Evolutionary conservation across 768 basidiomycete genomes (phyloP).

Genomic region (Rhizopogon sp.): DNA sequence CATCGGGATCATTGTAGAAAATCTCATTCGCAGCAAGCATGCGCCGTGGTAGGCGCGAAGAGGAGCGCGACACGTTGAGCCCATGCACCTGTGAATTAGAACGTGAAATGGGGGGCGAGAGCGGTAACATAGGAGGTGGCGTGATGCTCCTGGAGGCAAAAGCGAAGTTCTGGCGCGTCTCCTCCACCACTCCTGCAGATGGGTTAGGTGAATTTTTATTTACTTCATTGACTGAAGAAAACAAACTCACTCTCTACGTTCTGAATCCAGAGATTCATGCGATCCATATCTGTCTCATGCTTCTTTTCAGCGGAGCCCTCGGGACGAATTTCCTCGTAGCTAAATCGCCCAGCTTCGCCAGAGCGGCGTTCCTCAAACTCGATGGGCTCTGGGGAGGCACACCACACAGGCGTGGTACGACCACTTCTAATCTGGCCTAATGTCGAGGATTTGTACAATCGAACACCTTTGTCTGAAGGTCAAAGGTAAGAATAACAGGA

Average conservation of each 20-base stretch:
- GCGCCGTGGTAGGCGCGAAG: conserved; percentile 57
- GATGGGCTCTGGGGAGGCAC: conserved; percentile 22
- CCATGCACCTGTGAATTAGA: conserved; percentile 34
- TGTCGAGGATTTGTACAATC: conserved; percentile 61
- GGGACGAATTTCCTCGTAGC: conserved; percentile 29
- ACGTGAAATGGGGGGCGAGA: conserved; percentile 47
- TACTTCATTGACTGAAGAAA: neutral
- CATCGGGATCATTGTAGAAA: conserved; percentile 32
- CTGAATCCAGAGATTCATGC: conserved; percentile 79
- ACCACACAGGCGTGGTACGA: conserved; percentile 25
- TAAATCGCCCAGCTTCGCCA: conserved; percentile 27
- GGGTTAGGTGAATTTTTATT: conserved; percentile 6
- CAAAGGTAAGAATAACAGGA: neutral
- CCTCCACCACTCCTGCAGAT: conserved; percentile 69
- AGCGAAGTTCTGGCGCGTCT: conserved; percentile 66
- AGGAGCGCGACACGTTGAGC: conserved; percentile 15
- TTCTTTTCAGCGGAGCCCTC: conserved; percentile 8
- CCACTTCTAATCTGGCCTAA: conserved; percentile 33
- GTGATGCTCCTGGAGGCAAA: conserved; percentile 41
- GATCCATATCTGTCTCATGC: conserved; percentile 38
- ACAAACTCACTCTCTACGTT: conserved; percentile 72
- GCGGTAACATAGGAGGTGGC: conserved; percentile 58
- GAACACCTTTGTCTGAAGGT: conserved; percentile 59
- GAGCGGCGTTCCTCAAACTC: conserved; percentile 29
- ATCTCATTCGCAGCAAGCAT: conserved; percentile 67